Evolutionary conservation across 495 filamentous ascomycete species (phyloP).

Genomic region (Alectoria sarmentosa): DNA sequence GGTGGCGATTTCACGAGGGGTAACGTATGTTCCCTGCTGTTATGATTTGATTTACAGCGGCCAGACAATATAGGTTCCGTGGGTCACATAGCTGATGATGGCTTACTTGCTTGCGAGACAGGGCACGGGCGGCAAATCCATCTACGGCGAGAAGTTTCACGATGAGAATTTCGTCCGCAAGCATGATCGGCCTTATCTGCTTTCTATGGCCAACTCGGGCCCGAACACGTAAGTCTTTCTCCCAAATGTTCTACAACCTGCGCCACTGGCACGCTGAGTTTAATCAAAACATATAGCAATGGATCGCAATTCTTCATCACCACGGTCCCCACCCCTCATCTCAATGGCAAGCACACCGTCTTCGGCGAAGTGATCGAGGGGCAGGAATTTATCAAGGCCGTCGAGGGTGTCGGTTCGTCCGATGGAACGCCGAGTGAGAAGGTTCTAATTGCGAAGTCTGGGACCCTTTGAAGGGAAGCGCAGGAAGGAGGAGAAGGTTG

Average conservation of each 20-base stretch:
- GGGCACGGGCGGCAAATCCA: conserved; percentile 81
- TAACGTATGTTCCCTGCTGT: conserved; percentile 34
- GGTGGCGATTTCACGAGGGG: conserved; percentile 46
- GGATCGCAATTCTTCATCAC: conserved; percentile 77
- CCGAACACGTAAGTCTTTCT: conserved; percentile 46
- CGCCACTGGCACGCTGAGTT: not conserved
- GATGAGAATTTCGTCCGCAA: conserved; percentile 71
- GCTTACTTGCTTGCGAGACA: conserved; percentile 26
- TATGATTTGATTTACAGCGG: no score
- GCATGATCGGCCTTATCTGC: conserved; percentile 56
- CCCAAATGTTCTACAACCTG: not conserved
- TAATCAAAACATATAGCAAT: not conserved
- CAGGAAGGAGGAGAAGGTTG: not conserved
- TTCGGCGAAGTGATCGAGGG: conserved; percentile 72
- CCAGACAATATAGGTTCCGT: no score
- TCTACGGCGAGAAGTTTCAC: conserved; percentile 79
- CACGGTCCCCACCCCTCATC: conserved; percentile 62
- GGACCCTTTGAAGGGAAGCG: not conserved
- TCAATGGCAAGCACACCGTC: conserved; percentile 75
- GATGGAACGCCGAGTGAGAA: conserved; percentile 4
- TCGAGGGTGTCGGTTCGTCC: conserved; percentile 51
- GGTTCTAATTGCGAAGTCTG: conserved; percentile 12
- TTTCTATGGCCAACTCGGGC: conserved; percentile 82
- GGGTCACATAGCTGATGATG: not conserved
- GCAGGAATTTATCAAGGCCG: conserved; percentile 65